Evolutionary conservation across 2,329 filamentous ascomycete genomes (phyloP), one percentile per base, ranked within the genome.

Genomic region (Sphaerulina vaccinii): DNA sequence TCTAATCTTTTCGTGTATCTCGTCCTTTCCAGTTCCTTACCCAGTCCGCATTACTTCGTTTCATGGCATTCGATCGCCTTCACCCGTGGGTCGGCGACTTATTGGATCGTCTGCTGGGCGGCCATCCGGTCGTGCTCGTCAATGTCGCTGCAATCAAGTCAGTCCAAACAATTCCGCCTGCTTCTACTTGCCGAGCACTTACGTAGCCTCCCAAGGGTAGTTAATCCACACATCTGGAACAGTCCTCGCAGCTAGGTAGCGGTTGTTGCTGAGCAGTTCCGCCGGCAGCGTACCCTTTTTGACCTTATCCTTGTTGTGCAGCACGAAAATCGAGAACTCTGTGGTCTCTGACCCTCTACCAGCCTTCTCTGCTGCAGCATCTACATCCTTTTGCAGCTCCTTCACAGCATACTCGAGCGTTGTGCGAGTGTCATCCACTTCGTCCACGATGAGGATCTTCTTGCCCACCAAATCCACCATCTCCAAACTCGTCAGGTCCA

Each of bases 161-260:
- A 52, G 42, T 18, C 10, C 4, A 37, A 7, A n/a, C 27, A 21
- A 42, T 10, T 16, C 5, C 5, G n/a, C 2, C 21, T 2, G 10
- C 8, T 16, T 27, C 9, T 10, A 21, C 9, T 16, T 27, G 27
- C 11, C n/a, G n/a, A 47, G 6, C 33, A 48, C 47, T 35, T 22
- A 52, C 79, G 75, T 86, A 37, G 93, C 93, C 77, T 97, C 93
- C 93, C 93, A 99, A 13, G 93, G 93, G 75, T 99, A 99, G 80
- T 90, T 95, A 70, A 97, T 97, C 93, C 93, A 99, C 60, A 90
- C 86, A 73, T 99, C 92, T n/a, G 81, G 82, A 24, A 95, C 88
- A 5, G 92, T 97, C 68, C 86, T 79, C 18, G 93, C 90, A 18
- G 93, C 93, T 61, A 87, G 73, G 74, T 99, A 99, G 64, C 86